Evolutionary conservation across 2,329 filamentous ascomycete species (phyloP), one percentile per base, ranked within the genome.

Genomic region (Pseudocercospora macadamiae): DNA sequence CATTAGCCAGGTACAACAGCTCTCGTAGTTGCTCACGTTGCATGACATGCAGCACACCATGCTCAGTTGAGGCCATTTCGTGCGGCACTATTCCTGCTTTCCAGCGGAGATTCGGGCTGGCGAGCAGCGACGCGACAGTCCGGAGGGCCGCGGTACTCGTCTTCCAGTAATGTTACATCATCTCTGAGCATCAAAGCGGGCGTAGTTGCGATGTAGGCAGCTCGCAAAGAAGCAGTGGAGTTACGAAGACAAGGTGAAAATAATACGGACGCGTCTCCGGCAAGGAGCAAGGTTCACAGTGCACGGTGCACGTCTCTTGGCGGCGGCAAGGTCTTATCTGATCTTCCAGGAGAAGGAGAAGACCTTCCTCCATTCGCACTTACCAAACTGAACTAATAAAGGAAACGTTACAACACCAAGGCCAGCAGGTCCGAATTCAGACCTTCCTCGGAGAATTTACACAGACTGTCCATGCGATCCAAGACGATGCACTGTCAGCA

Each of bases 1-100:
- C 19, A 14, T 45, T 45, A 45, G 49, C 49, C 49, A 53, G 51
- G 51, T 26, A 53, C 51, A 25, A 39, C 34, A 39, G 32, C 19
- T 14, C 32, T 45, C 19, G 16, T 45, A 18, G 42, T n/a, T 25
- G 42, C 42, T 45, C 42, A 26, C 42, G 12, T 25, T 45, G 42
- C 42, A 45, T 45, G 42, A 45, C 42, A 21, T 21, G 42, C 21
- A 26, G 42, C 42, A 23, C 23, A 45, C 42, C 12, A 25, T 25
- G 42, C 42, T 21, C 42, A 21, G 18, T 45, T 45, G 42, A 45
- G 21, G 42, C 21, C 21, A 16, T 44, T 21, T 23, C 39, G 39
- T 23, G 39, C 39, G 18, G 39, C 18, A 21, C 39, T 44, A 44
- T 44, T 44, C n/a, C 37, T 42, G 37, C 18, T 23, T 25, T 16